Evolutionary conservation across 2,329 filamentous ascomycete genomes (phyloP).

Genomic region (Botrytis deweyae): DNA sequence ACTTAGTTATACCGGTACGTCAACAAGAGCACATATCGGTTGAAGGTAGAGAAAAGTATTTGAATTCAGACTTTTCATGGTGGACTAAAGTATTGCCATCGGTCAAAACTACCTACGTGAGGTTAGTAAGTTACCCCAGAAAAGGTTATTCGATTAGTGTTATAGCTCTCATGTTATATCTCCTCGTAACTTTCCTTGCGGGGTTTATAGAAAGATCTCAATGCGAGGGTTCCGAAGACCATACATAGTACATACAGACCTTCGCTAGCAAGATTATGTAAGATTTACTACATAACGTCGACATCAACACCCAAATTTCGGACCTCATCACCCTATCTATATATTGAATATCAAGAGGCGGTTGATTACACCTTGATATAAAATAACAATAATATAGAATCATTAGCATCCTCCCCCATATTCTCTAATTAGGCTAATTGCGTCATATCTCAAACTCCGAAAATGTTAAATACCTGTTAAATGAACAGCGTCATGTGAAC

Average conservation of each 20-base stretch:
- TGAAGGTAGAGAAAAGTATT: not conserved
- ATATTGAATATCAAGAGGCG: not conserved
- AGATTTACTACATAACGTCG: not conserved
- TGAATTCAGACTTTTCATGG: not conserved
- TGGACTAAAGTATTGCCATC: not conserved
- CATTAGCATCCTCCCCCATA: not conserved
- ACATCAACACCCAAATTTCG: not conserved
- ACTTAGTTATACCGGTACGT: not conserved
- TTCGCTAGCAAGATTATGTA: not conserved
- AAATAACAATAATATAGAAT: not conserved
- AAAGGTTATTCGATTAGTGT: conserved; percentile 1
- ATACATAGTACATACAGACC: no score
- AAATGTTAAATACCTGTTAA: not conserved
- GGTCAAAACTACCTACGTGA: not conserved
- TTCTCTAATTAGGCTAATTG: not conserved
- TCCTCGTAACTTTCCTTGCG: not conserved
- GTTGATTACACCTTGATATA: not conserved
- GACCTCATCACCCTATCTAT: not conserved
- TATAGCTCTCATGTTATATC: not conserved
- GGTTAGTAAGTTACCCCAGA: conserved; percentile 2
- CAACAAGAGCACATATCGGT: not conserved
- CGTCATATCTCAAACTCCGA: not conserved
- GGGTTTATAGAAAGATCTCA: not conserved
- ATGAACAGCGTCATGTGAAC: conserved; percentile 1
- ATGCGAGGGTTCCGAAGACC: not conserved